phyloP scores from a whole-genome alignment of 306 rosid species.

The Herpetospermum pedunculosum region DNA sequence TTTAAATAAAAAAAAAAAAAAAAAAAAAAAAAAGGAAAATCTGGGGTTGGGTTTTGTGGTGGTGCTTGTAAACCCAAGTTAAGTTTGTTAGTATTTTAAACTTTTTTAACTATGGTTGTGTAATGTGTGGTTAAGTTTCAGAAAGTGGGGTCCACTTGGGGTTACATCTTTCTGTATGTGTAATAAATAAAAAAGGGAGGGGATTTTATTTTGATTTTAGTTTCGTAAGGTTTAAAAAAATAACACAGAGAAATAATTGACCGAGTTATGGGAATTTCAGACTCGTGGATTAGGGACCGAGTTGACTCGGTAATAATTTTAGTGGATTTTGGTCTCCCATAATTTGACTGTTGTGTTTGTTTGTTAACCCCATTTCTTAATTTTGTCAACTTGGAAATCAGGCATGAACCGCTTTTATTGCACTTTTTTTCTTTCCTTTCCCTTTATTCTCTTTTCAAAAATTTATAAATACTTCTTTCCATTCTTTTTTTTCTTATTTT shows the following conservation, averaged over 20 bases:
- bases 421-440: neutral
- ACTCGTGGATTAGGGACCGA: neutral
- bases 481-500: neutral
- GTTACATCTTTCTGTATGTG: slow-evolving; percentile 38
- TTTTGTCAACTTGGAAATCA: slow-evolving; percentile 6
- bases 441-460: neutral
- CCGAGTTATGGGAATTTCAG: neutral
- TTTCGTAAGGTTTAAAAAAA: neutral
- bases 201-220: neutral
- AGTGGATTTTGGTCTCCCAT: neutral
- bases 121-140: slow-evolving; percentile 51
- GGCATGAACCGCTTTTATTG: neutral
- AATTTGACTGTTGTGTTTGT: neutral
- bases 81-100: neutral
- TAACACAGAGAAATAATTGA: neutral
- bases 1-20: neutral
- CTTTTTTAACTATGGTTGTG: slow-evolving; percentile 73
- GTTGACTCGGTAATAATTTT: neutral
- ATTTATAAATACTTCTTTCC: neutral
- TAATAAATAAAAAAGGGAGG: slow-evolving; percentile 41
- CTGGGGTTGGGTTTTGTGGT: slow-evolving; percentile 49
- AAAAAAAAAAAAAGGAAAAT: neutral
- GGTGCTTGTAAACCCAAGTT: slow-evolving; percentile 59
- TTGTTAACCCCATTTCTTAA: neutral
- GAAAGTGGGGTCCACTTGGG: slow-evolving; percentile 33